Base-by-base conservation (phyloP, 768 basidiomycete species). In the Collybiopsis confluens region DNA sequence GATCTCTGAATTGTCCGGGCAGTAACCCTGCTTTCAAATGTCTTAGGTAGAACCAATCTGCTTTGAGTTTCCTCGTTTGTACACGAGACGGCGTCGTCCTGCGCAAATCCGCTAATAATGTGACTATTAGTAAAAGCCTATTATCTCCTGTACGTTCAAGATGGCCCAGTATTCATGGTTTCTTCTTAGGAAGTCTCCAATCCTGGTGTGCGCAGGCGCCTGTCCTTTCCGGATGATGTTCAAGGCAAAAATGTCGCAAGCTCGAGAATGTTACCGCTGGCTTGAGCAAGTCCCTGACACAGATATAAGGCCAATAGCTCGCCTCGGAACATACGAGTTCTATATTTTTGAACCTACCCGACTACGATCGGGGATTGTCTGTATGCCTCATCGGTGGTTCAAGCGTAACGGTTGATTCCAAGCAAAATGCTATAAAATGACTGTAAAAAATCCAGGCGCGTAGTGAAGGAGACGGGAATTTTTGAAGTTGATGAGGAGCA, bases 141-240 rank as follows among this genome's bases (percentile, higher is more conserved):
- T n/a, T n/a, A n/a, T n/a, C n/a, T n/a, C n/a, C n/a, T n/a, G n/a
- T n/a, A n/a, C n/a, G n/a, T n/a, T n/a, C n/a, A n/a, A n/a, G n/a
- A n/a, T n/a, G n/a, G n/a, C n/a, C n/a, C n/a, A n/a, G n/a, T n/a
- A n/a, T n/a, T n/a, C n/a, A n/a, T n/a, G n/a, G n/a, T n/a, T n/a
- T n/a, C n/a, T n/a, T n/a, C n/a, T n/a, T n/a, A 63, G 62, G 62
- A 63, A 57, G 60, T 62, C 56, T 53, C 62, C 8, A 63, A 63
- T 47, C 62, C 62, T 13, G 8, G 13, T 9, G 56, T 63, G 5
- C 46, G 59, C 9, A 24, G 23, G 3, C 48, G 60, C 35, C 40
- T 63, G 3, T 45, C 41, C 9, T 54, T 56, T 46, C 58, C 60
- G 40, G 59, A 61, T 3, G 62, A 63, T 42, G 61, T 62, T 50